These are phyloP conservation scores for Didymella pinodella DNA, from an alignment of 2,329 filamentous ascomycete genomes.

Conservation along the genomic window DNA sequence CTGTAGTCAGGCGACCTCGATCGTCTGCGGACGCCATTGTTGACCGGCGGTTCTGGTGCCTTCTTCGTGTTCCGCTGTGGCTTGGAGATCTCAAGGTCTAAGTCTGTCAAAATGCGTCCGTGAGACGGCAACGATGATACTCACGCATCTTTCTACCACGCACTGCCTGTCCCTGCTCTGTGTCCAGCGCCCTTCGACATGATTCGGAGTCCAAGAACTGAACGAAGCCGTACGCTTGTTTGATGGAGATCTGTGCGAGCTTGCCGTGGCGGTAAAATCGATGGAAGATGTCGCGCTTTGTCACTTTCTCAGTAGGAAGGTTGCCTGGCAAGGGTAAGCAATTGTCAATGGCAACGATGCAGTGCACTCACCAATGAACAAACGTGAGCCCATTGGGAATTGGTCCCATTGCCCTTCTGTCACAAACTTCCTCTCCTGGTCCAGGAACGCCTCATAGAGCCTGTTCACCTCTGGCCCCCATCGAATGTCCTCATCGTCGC, in stretches of 20 bases:
- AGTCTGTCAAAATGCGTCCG: slow-evolving; percentile 38
- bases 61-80: slow-evolving; percentile 81
- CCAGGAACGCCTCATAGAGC: slow-evolving; percentile 75
- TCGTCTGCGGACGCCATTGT: slow-evolving; percentile 57
- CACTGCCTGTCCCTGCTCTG: slow-evolving; percentile 81
- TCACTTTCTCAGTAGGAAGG: slow-evolving; percentile 89
- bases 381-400: slow-evolving; percentile 77
- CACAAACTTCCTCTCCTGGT: slow-evolving; percentile 77
- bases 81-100: slow-evolving; percentile 90
- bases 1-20: slow-evolving; percentile 70
- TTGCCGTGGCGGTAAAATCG: slow-evolving; percentile 86
- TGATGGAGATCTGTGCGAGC: slow-evolving; percentile 93
- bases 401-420: slow-evolving; percentile 82
- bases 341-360: background rate
- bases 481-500: slow-evolving; percentile 58
- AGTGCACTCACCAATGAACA: slow-evolving; percentile 75
- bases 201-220: slow-evolving; percentile 83
- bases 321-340: slow-evolving; percentile 68
- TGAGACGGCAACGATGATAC: slow-evolving; percentile 48
- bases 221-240: slow-evolving; percentile 95
- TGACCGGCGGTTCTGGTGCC: slow-evolving; percentile 42
- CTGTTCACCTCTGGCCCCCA: slow-evolving; percentile 68
- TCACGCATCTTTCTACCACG: slow-evolving; percentile 93
- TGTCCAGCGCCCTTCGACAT: slow-evolving; percentile 76
- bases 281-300: slow-evolving; percentile 92